Evolutionary conservation across 192 early-diverging fungal species (phyloP), one percentile per base, ranked within the genome.

Genomic region (Coemansia sp.): DNA sequence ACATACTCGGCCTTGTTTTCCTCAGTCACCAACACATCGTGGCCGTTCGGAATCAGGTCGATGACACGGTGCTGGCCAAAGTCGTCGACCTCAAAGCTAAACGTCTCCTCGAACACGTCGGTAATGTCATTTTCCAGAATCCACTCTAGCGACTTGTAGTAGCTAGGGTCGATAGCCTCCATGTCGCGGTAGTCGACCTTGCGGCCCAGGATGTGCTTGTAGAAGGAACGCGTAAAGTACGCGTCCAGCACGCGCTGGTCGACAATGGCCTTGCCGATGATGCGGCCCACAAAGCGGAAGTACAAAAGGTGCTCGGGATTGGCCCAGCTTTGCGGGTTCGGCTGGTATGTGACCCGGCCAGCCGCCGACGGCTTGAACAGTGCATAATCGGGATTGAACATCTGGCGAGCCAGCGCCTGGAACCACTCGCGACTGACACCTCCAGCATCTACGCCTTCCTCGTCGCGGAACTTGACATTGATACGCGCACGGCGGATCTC

Each of bases 321-420:
- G 56, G 89, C 86, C 77, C 86, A 87, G 21, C 93, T 95, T 25
- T 91, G 84, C 40, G 92, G 89, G 68, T 98, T 98, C 56, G 97
- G 97, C 79, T 98, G 97, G 79, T 98, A 98, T 0, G 97, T 98
- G 17, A 97, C 86, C 51, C 92, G 90, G 71, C 97, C 97, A 3
- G 90, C 88, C 4, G 95, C 95, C 15, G 97, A 96, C 2, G 93
- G 92, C 69, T 89, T 92, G 82, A 98, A 98, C 53, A 98, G 75
- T n/a, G 97, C 97, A 68, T 98, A 97, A 67, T 97, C 88, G 4
- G 94, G 95, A 73, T 98, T 92, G 73, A 98, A 97, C 94, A 98
- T 98, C 71, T 96, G 93, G 46, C 93, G 83, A 15, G 97, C 93
- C 9, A 98, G 84, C 3, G 90, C 97, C 64, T 93, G 92, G 87